Base-by-base conservation (phyloP, 2,329 filamentous ascomycete species). In the Penicillium verrucosum region DNA sequence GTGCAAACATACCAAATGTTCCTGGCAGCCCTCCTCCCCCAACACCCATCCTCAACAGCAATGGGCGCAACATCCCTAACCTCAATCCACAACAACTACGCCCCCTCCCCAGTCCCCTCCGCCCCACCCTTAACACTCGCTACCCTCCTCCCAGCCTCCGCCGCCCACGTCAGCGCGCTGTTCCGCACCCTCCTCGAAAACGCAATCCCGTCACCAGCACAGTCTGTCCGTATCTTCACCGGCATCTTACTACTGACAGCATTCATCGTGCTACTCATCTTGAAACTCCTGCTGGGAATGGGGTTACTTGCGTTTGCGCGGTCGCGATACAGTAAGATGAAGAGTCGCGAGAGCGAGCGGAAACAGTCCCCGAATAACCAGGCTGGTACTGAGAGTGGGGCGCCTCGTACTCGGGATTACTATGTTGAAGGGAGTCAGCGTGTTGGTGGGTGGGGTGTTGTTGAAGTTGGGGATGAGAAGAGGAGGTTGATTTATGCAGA, bases 1-100 rank as follows among this genome's bases (percentile, higher is more conserved):
- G 83, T 97, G 42, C 94, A 99, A 72, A 97, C 93, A 7, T 99
- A 97, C 74, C 89, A 97, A 75, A 97, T 97, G 93, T 96, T 97
- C 69, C 83, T 97, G 14, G 90, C 92, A 4, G 92, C 90, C 0
- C 88, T 96, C 67, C 81, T 97, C 34, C 89, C 91, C 0, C 83
- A 89, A 9, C 89, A 90, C 0, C 80, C 90, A 0, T 70, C 72
- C 2, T 74, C 75, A 9, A 70, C 70, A 1, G 69, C 70, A 1
- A 65, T 68, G n/a, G 66, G 65, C 30, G 57, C 68, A 9, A 70
- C 76, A 3, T 77, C 76, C 5, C 65, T 79, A 9, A 69, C 76
- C 9, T 74, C 75, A 2, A 78, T 79, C 42, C 74, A 78, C 52
- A 70, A 71, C 57, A 70, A 77, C 44, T 78, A 77, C 79, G 84